Base-by-base conservation (phyloP, 2,329 filamentous ascomycete species). In the Neoscytalidium dimidiatum region DNA sequence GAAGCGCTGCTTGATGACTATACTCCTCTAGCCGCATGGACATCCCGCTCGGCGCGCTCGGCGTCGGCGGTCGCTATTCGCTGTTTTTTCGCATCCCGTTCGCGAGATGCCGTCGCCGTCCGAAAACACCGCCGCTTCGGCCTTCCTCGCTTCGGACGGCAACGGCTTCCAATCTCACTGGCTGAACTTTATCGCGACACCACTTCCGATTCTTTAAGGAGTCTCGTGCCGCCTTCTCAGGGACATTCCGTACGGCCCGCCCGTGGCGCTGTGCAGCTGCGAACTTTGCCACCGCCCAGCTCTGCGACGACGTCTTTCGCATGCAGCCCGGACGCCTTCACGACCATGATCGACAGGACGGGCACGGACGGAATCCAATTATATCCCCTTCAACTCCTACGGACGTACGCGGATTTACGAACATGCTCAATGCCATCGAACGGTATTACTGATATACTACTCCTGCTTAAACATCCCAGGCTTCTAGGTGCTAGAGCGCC, bases 31-130 rank as follows among this genome's bases (percentile, higher is more conserved):
- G 52, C 21, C 17, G 52, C 52, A 26, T 26, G 9, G 29, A 26
- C 6, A 14, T 43, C 13, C 23, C 33, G 21, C 5, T 23, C 35
- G 52, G 35, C 35, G 21, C 21, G 11, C 52, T 43, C 53, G 53
- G 53, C 52, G 13, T 43, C 53, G 53, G 53, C 52, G 13, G 52
- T 28, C 53, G 53, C 53, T 31, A 35, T 58, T 58, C 53, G 53
- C 35, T n/a, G n/a, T n/a, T 21, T 13, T 19, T 33, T 33, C 49
- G 49, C n/a, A 35, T 21, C 6, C 31, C 29, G 44, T 4, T 23
- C 29, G 48, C 11, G 7, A 31, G 43, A 46, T 48, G 8, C 44
- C 44, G 44, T 21, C 14, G 21, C 8, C 13, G 19, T n/a, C 44
- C 44, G 44, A 48, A 13, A 14, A 21, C 11, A 17, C 49, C 17